Conservation (phyloP, 2,329 filamentous ascomycete species). For the Monilinia fructigena region DNA sequence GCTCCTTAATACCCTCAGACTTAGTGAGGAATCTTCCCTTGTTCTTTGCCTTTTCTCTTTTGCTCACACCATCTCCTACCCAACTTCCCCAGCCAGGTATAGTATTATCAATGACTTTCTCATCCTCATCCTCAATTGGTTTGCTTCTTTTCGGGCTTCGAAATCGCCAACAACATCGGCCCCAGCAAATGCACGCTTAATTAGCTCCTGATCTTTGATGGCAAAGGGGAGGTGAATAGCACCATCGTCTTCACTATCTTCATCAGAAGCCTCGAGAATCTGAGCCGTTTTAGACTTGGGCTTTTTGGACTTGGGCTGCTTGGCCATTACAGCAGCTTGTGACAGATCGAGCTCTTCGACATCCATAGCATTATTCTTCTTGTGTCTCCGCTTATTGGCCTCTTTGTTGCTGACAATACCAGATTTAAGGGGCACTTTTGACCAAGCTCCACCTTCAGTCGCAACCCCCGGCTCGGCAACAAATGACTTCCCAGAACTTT, state of each 20-base stretch:
- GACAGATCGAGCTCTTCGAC: conserved; percentile 39
- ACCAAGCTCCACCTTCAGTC: conserved; percentile 40
- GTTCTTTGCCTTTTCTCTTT: conserved; percentile 64
- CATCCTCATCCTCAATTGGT: conserved; percentile 73
- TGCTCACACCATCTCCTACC: conserved; percentile 80
- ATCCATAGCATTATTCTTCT: conserved; percentile 38
- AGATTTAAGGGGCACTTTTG: conserved; percentile 34
- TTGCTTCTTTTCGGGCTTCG: conserved; percentile 70
- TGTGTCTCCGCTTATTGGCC: conserved; percentile 37
- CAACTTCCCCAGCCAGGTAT: conserved; percentile 93
- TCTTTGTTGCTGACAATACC: conserved; percentile 34
- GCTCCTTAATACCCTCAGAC: conserved; percentile 70
- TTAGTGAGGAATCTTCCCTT: conserved; percentile 62
- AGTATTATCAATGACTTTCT: conserved; percentile 78
- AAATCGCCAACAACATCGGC: conserved; percentile 83
- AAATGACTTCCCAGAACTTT: conserved; percentile 6
- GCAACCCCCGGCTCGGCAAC: conserved; percentile 22
- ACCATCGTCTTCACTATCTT: conserved; percentile 47
- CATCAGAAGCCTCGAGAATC: conserved; percentile 34
- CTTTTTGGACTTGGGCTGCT: conserved; percentile 35
- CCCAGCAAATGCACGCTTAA: conserved; percentile 83
- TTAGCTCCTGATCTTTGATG: conserved; percentile 63
- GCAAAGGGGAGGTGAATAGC: conserved; percentile 55
- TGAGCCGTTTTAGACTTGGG: conserved; percentile 31
- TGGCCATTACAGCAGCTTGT: conserved; percentile 38